A percentile compares a stretch with the other conserved stretches of the same genome.
phyloP scores from a whole-genome alignment of 2,329 filamentous ascomycete genomes.

The Lecanicillium sp. region DNA sequence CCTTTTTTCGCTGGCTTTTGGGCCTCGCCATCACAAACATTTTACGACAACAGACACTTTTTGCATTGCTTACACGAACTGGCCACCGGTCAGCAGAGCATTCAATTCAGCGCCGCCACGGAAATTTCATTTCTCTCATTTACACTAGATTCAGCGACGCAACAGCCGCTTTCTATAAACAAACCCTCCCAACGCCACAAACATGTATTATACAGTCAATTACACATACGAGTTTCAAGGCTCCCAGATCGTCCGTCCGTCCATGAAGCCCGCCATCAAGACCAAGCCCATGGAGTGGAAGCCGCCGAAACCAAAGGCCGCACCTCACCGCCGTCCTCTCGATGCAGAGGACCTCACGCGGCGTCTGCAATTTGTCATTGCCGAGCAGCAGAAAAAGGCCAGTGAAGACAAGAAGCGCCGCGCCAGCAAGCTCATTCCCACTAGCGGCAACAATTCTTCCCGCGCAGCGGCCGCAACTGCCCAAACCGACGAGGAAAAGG shows the following conservation, averaged over 20 bases:
- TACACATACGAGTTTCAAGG: constrained; percentile 19
- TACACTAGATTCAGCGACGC: no score
- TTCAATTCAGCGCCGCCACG: no score
- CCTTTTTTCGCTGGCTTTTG: not conserved
- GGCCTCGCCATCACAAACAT: not conserved
- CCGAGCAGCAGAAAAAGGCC: constrained; percentile 42
- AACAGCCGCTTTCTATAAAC: no score
- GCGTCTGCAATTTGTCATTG: constrained; percentile 44
- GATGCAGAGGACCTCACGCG: constrained; percentile 51
- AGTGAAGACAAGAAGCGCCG: constrained; percentile 28
- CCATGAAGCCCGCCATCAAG: not conserved
- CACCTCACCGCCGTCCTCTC: constrained; percentile 27
- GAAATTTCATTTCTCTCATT: no score
- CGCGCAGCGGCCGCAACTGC: no score
- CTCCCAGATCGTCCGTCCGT: constrained; percentile 5
- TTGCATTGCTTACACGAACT: not conserved
- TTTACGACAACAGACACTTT: not conserved
- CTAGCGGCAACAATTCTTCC: not conserved
- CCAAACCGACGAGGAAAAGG: constrained; percentile 9
- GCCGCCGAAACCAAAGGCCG: constrained; percentile 16
- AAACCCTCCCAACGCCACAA: not conserved
- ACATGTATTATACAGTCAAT: constrained; percentile 23
- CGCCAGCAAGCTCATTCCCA: constrained; percentile 7
- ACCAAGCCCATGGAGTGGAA: no score
- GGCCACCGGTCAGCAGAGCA: not conserved